Percentiles rank a stretch among this genome's conserved stretches.
Evolutionary conservation across 139 green algal species (phyloP).

Genomic region (Desmodesmus armatus): DNA sequence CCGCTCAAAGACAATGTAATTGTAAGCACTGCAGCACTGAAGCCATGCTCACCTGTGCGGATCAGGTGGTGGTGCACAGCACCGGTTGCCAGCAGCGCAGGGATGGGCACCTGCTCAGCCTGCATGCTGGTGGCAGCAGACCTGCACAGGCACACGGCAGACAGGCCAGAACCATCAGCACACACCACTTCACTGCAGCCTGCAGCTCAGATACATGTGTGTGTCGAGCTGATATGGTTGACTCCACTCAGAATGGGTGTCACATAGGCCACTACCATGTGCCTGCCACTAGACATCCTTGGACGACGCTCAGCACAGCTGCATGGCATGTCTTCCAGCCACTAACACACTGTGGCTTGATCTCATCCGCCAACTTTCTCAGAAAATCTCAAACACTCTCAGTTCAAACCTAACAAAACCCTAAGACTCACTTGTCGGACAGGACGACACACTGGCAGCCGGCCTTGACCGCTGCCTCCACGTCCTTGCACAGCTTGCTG

Average conservation of each 20-base stretch:
- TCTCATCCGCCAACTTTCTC: too few species aligned
- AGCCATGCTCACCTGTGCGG: constrained; percentile 71
- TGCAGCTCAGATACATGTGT: too few species aligned
- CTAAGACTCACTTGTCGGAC: constrained; percentile 78
- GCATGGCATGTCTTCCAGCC: too few species aligned
- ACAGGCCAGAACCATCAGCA: too few species aligned
- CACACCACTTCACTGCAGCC: too few species aligned
- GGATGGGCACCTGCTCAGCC: constrained; percentile 80
- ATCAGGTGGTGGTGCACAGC: constrained; percentile 99
- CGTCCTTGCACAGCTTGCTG: constrained; percentile 75
- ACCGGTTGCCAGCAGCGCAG: constrained; percentile 91
- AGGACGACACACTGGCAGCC: constrained; percentile 88
- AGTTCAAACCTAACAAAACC: constrained; percentile 23
- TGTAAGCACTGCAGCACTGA: constrained; percentile 85
- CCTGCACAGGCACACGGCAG: too few species aligned
- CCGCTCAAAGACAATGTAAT: background rate
- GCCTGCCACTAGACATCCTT: too few species aligned
- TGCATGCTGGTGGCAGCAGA: constrained; percentile 52
- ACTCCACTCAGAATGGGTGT: too few species aligned
- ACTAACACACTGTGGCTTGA: too few species aligned
- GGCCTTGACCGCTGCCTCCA: constrained; percentile 85
- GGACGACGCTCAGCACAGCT: too few species aligned
- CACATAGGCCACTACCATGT: too few species aligned
- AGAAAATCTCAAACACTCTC: background rate
- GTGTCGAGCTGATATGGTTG: too few species aligned